A percentile compares a stretch with the other conserved stretches of the same genome.
phyloP scores from a whole-genome alignment of 139 green algal genomes.

The Micractinium conductrix region DNA sequence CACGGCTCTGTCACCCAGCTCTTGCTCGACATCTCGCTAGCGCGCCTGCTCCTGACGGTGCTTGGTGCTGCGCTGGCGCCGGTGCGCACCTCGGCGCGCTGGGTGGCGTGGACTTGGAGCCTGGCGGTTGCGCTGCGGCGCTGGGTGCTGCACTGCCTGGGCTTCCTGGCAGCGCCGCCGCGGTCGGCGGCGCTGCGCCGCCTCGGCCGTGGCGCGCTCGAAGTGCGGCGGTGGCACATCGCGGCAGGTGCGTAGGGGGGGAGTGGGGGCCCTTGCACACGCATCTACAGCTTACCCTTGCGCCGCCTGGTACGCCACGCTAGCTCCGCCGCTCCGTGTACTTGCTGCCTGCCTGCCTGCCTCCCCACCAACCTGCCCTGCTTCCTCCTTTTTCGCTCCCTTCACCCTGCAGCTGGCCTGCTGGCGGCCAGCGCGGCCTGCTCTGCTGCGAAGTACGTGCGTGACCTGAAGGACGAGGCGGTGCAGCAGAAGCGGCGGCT shows the following conservation, averaged over 20 bases:
- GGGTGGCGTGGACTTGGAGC: conserved; percentile 15
- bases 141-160: conserved; percentile 47
- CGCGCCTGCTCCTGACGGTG: not conserved
- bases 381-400: not conserved
- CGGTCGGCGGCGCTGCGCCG: conserved; percentile 33
- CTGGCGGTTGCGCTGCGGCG: conserved; percentile 48
- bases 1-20: conserved; percentile 8
- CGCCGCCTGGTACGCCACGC: not conserved
- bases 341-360: not conserved
- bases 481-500: conserved; percentile 44
- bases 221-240: conserved; percentile 72
- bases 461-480: conserved; percentile 51
- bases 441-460: conserved; percentile 21
- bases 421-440: conserved; percentile 33
- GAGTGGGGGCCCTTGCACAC: not conserved
- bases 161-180: conserved; percentile 64
- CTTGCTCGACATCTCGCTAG: conserved; percentile 26
- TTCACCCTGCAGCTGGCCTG: not conserved
- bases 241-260: conserved; percentile 60
- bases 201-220: conserved; percentile 32
- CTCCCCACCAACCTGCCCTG: not conserved
- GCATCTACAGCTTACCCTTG: not conserved
- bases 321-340: not conserved
- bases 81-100: conserved; percentile 39
- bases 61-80: conserved; percentile 12